Evolutionary conservation across 2,329 filamentous ascomycete genomes (phyloP).

Genomic region (Seiridium unicorne): DNA sequence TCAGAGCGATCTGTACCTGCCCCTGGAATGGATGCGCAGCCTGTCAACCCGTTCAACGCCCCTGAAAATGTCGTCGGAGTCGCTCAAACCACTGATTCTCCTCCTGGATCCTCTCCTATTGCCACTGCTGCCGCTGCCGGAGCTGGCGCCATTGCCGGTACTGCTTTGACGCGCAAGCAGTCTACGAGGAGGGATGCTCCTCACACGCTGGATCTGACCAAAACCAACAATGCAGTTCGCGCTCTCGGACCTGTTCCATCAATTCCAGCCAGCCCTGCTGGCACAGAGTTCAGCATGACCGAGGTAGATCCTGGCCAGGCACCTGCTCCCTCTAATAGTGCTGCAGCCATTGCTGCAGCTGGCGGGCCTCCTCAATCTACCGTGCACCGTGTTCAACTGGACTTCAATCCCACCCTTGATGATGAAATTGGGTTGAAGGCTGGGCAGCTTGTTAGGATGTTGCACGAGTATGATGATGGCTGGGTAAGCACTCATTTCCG

Average conservation of each 20-base stretch:
- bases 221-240: conserved; percentile 23
- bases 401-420: conserved; percentile 89
- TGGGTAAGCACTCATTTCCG: conserved; percentile 66
- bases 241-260: conserved; percentile 1
- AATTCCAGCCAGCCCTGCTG: conserved; percentile 54
- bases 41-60: conserved; percentile 32
- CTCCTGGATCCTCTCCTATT: conserved; percentile 24
- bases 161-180: conserved; percentile 47
- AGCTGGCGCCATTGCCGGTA: conserved; percentile 35
- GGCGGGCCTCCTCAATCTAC: conserved; percentile 58
- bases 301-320: conserved; percentile 48
- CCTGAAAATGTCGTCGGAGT: conserved; percentile 35
- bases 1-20: conserved; percentile 25
- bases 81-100: conserved; percentile 31
- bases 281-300: conserved; percentile 61
- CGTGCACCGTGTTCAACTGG: conserved; percentile 90
- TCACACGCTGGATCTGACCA: conserved; percentile 53
- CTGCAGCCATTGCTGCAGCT: conserved; percentile 60
- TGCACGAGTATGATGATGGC: conserved; percentile 97
- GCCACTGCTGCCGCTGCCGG: conserved; percentile 30
- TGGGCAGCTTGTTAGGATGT: conserved; percentile 81
- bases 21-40: conserved; percentile 26
- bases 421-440: conserved; percentile 83
- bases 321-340: conserved; percentile 45
- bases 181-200: conserved; percentile 55